Base-by-base conservation (phyloP, 148 eudicot genomes). In the Nyssa sinensis region DNA sequence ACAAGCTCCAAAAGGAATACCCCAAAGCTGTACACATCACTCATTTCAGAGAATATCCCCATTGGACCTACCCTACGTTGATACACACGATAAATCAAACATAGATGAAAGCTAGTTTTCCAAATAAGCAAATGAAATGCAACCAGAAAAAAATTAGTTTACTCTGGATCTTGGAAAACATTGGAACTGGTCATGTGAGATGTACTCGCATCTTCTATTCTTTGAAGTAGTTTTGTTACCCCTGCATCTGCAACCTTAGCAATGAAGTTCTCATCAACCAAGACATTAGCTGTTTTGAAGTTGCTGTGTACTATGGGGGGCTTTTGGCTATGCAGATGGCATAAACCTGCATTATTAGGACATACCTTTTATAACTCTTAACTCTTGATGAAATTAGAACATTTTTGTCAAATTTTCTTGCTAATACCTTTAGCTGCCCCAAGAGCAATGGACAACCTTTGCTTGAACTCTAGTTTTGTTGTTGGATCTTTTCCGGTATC, bases 181-280 rank as follows among this genome's bases (percentile, higher is more conserved):
- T 75, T 78, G 74, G 61, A 59, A 28, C 34, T 71, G 39, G 64
- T 44, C 9, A 67, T 72, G 69, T 61, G 61, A 64, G 86, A 80
- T 62, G 82, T 76, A 81, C 81, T 70, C 41, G 86, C 81, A 68
- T 75, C 84, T 67, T 74, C 84, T 64, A 78, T 79, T 75, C 78
- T 80, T 63, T 57, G 62, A 28, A 85, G 78, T 72, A 85, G 64
- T 62, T 62, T 77, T 3, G 30, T 37, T 62, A 85, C 35, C 33
- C 86, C 86, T 41, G 82, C 82, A 83, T 86, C 88, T 67, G 86
- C 79, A 51, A 86, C 88, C 66, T 86, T 86, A 17, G 84, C 84
- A 65, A 76, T 80, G 77, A 80, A 81, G 63, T 78, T 81, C 77
- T 78, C 88, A 73, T 86, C 88, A 13, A 86, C 86, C 77, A 86